Evolutionary conservation across 1,284 basidiomycete species (phyloP), one percentile per base, ranked within the genome.

Genomic region (Trametes sp.): DNA sequence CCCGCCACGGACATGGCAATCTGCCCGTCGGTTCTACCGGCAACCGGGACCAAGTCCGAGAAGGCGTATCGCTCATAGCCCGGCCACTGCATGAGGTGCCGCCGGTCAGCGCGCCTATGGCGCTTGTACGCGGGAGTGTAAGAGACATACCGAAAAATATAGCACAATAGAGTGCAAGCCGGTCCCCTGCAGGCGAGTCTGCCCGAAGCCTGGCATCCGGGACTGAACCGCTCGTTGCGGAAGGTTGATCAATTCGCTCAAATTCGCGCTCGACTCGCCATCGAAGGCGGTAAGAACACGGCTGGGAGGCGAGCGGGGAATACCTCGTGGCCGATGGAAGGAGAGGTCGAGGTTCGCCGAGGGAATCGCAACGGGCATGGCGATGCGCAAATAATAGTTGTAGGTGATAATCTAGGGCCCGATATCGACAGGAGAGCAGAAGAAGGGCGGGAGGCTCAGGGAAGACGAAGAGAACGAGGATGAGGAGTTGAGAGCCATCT

Each of bases 51-150:
- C 9, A 5, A 10, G 13, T 57, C 55, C 7, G 28, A 7, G 26
- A 57, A 16, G 46, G 41, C 45, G 26, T 29, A 31, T 14, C 21
- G 36, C 36, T 57, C 55, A 21, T 57, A 57, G 1, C 55, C 55
- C 14, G 46, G 55, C 55, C 55, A 57, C 55, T 57, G 45, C n/a
- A 19, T 21, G 24, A 21, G n/a, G 21, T 1, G 11, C 35, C 2
- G 23, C 6, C 21, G 14, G 41, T 55, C 31, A 55, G 44, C 14
- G n/a, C n/a, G n/a, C n/a, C n/a, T n/a, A n/a, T n/a, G n/a, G n/a
- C n/a, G n/a, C n/a, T 2, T 23, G 14, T 54, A 3, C 53, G n/a
- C 14, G 8, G 11, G n/a, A 33, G 16, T 1, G 9, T 7, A 13
- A 21, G 14, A 35, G 11, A 31, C 55, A 7, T 42, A 57, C 55